Conservation (phyloP, 2,329 filamentous ascomycete species). For the Arachnopeziza araneosa region DNA sequence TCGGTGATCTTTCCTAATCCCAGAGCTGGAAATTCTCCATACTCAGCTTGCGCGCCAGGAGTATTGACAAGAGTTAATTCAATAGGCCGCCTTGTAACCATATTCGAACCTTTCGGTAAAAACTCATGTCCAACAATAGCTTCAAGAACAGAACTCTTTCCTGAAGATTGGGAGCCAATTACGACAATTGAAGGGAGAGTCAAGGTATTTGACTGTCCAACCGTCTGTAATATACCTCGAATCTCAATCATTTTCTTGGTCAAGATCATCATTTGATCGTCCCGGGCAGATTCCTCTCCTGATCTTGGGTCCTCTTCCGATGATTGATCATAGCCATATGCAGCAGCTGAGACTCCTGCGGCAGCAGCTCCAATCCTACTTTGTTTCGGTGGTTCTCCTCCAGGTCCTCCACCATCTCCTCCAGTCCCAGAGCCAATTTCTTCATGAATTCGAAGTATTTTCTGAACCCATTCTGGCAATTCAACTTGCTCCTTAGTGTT, state of each 20-base stretch:
- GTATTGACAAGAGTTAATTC: slow-evolving; percentile 96
- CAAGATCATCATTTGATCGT: slow-evolving; percentile 99
- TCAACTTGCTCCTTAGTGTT: slow-evolving; percentile 74
- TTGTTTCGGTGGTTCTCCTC: slow-evolving; percentile 46
- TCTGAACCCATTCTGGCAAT: slow-evolving; percentile 73
- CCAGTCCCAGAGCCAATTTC: slow-evolving; percentile 44
- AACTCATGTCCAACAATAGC: slow-evolving; percentile 98
- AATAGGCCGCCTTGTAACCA: slow-evolving; percentile 94
- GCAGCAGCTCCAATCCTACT: slow-evolving; percentile 57
- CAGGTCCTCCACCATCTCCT: slow-evolving; percentile 38
- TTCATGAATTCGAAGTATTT: slow-evolving; percentile 59
- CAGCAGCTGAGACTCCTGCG: slow-evolving; percentile 65
- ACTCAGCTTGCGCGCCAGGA: slow-evolving; percentile 78
- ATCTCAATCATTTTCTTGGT: slow-evolving; percentile 99
- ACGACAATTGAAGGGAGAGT: slow-evolving; percentile 97
- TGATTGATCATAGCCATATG: slow-evolving; percentile 71
- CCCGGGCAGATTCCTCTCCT: slow-evolving; percentile 64
- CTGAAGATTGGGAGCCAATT: slow-evolving; percentile 95
- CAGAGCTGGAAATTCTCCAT: slow-evolving; percentile 92
- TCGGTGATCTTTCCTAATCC: slow-evolving; percentile 86
- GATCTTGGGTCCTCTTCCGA: slow-evolving; percentile 58
- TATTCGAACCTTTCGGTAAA: slow-evolving; percentile 94
- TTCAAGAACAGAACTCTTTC: slow-evolving; percentile 95
- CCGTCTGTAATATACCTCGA: slow-evolving; percentile 79
- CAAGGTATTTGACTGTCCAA: slow-evolving; percentile 85